Evolutionary conservation across 2,329 filamentous ascomycete genomes (phyloP), one percentile per base, ranked within the genome.

Genomic region (Fusarium fracticaudum): DNA sequence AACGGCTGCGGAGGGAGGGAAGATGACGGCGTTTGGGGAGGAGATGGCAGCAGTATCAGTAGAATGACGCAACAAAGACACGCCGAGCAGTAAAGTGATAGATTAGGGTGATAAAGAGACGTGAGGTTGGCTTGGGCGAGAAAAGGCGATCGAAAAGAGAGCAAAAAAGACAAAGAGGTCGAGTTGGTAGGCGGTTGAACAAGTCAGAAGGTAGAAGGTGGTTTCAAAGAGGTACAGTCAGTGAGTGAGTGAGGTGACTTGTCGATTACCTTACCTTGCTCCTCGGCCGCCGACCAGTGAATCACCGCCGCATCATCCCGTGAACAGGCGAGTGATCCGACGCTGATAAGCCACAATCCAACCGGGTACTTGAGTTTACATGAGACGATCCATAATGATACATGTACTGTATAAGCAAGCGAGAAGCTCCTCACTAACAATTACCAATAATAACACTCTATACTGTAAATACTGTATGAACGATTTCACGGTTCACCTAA

Each of bases 291-390:
- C 75, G 62, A 69, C 76, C 77, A 78, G 75, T 78, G 76, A 79
- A 74, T 79, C 77, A 79, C 76, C 73, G 76, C 78, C 74, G 76
- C 78, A 79, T 79, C 77, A 79, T 79, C 74, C 77, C 77, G 77
- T 78, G 71, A 70, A 79, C 67, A 53, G 60, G 64, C 70, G 70
- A 79, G 67, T 75, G 73, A 76, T 70, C 71, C 65, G 70, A 77
- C 67, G 50, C 69, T 62, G 76, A 78, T 79, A 77, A 78, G 77
- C 77, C 77, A 79, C 73, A 77, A 33, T 67, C 58, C 54, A 64
- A 50, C 40, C 35, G 18, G 69, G 65, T 73, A 75, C 72, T 44
- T 75, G 48, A 18, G 29, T 67, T 73, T 70, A 64, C 55, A 31
- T 61, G 69, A 57, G 50, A 60, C 62, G 38, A 38, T 29, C 57